Conservation (phyloP, 768 basidiomycete genomes). For the Lactarius quietus region DNA sequence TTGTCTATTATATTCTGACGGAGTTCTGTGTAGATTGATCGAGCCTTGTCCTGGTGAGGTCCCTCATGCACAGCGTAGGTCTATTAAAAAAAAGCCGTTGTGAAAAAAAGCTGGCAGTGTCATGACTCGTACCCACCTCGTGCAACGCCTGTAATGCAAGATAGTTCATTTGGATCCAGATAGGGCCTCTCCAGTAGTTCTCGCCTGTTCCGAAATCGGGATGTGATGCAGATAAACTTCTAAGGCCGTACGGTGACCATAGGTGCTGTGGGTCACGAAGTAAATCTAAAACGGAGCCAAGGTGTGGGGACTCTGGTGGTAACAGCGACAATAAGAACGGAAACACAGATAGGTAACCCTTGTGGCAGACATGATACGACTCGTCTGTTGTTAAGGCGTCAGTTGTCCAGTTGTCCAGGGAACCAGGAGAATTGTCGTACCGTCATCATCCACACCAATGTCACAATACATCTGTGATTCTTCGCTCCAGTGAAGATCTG, state of each 20-base stretch:
- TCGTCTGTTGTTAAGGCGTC: slow-evolving; percentile 57
- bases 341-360: slow-evolving; percentile 92
- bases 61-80: slow-evolving; percentile 75
- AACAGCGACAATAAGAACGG: slow-evolving; percentile 86
- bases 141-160: slow-evolving; percentile 75
- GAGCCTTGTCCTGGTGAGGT: slow-evolving; percentile 74
- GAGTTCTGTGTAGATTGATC: slow-evolving; percentile 74
- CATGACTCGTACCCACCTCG: slow-evolving; percentile 45
- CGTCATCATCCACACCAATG: slow-evolving; percentile 77
- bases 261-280: slow-evolving; percentile 77
- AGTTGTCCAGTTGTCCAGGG: slow-evolving; percentile 8
- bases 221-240: slow-evolving; percentile 84
- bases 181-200: slow-evolving; percentile 96
- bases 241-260: slow-evolving; percentile 89
- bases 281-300: slow-evolving; percentile 77
- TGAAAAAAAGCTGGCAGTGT: background rate
- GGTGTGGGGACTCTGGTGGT: slow-evolving; percentile 68
- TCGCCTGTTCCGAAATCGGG: slow-evolving; percentile 89
- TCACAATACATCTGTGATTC: slow-evolving; percentile 93
- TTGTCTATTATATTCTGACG: slow-evolving; percentile 83
- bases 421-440: slow-evolving; percentile 38
- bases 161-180: slow-evolving; percentile 99
- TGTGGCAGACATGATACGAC: slow-evolving; percentile 86
- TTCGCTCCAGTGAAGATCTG: slow-evolving; percentile 93
- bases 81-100: slow-evolving; percentile 36